These are phyloP conservation scores for Wickerhamiella occidentalis DNA, from an alignment of 805 yeast species.

Conservation along the genomic window DNA sequence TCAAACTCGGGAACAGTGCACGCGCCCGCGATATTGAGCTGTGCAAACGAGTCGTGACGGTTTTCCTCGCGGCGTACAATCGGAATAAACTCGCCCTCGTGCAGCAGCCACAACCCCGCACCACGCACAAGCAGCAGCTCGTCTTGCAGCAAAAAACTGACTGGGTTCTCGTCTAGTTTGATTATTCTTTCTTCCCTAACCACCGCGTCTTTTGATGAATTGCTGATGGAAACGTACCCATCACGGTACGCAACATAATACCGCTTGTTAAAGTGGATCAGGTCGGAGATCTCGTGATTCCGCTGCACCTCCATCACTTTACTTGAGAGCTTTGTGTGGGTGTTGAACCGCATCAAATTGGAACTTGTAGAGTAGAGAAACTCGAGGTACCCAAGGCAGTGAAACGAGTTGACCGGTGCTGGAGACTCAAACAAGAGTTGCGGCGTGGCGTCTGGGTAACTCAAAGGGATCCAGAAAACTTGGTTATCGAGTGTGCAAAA, in stretches of 20 bases:
- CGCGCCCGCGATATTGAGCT: neutral
- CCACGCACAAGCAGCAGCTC: neutral
- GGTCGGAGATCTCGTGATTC: neutral
- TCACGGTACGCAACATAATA: neutral
- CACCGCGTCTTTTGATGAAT: no score
- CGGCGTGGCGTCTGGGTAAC: neutral
- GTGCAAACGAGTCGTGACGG: neutral
- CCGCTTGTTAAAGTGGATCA: neutral
- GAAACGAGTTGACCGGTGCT: neutral
- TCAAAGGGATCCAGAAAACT: neutral
- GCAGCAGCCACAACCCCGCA: neutral
- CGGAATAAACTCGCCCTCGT: neutral
- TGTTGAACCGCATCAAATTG: neutral
- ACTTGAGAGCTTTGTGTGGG: neutral
- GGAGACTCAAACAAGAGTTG: neutral
- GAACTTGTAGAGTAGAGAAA: neutral
- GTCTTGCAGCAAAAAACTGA: neutral
- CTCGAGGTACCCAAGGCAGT: neutral
- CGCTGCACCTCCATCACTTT: neutral
- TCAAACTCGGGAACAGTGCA: constrained; percentile 1
- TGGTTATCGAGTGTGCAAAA: neutral
- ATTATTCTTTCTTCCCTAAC: no score
- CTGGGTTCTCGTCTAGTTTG: neutral
- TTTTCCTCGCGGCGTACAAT: neutral
- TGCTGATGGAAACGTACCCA: neutral